Evolutionary conservation across 257 asterid genomes (phyloP).

Genomic region (Solanum virginianum): DNA sequence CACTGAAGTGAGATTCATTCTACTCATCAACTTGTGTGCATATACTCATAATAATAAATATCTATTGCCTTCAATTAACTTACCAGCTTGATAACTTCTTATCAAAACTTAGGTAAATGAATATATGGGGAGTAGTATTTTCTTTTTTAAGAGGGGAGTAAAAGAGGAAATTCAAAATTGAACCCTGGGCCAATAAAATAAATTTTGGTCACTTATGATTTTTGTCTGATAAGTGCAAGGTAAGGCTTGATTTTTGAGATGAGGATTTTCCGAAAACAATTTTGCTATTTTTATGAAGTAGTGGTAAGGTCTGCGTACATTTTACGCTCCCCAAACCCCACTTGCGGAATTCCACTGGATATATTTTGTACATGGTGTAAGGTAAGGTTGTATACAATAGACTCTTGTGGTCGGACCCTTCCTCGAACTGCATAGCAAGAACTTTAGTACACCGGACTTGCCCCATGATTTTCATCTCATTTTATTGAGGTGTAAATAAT

Average conservation of each 20-base stretch:
- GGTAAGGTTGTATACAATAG: too few relatives aligned
- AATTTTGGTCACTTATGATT: background rate
- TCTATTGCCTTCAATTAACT: background rate
- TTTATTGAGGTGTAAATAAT: background rate
- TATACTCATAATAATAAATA: background rate
- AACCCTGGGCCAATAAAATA: background rate
- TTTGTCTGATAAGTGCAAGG: background rate
- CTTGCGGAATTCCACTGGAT: too few relatives aligned
- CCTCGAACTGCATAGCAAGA: too few relatives aligned
- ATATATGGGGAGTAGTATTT: background rate
- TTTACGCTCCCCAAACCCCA: too few relatives aligned
- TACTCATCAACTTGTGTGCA: too few relatives aligned
- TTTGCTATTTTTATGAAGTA: too few relatives aligned
- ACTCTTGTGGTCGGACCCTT: too few relatives aligned
- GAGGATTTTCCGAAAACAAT: too few relatives aligned
- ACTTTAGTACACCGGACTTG: fast-evolving
- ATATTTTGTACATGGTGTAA: too few relatives aligned
- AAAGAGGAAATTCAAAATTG: background rate
- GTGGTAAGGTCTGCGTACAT: too few relatives aligned
- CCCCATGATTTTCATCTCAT: background rate
- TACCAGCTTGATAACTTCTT: background rate
- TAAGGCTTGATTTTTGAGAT: too few relatives aligned
- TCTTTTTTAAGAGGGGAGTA: background rate
- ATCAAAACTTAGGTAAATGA: background rate
- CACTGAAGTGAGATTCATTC: background rate